A percentile compares a stretch with the other conserved stretches of the same genome.
These are phyloP conservation scores for Hypomontagnella submonticulosa DNA, from an alignment of 495 filamentous ascomycete genomes.

Conservation along the genomic window DNA sequence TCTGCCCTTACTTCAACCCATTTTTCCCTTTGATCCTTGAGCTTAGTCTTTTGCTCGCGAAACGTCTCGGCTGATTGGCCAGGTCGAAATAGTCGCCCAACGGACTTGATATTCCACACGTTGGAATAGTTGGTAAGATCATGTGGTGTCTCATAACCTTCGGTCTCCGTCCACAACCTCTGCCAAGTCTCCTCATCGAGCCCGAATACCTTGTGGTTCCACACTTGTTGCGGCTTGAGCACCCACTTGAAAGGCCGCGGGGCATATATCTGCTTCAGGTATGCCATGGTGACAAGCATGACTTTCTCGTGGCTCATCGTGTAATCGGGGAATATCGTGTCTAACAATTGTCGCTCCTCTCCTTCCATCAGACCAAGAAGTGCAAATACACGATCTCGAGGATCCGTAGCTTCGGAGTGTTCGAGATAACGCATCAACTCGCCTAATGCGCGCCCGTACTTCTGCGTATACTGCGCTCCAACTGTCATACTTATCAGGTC, in stretches of 20 bases:
- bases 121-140: constrained; percentile 2
- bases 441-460: constrained; percentile 3
- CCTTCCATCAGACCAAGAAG: constrained; percentile 2
- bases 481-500: not conserved
- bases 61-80: constrained; percentile 8
- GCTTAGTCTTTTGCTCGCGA: not conserved
- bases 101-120: constrained; percentile 5
- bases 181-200: constrained; percentile 19
- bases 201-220: constrained; percentile 11
- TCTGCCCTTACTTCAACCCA: constrained; percentile 15
- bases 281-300: constrained; percentile 6
- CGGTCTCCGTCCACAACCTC: constrained; percentile 9
- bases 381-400: constrained; percentile 8
- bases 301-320: constrained; percentile 2
- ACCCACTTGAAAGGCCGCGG: not conserved
- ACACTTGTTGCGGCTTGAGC: constrained; percentile 5
- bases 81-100: not conserved
- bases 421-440: constrained; percentile 9
- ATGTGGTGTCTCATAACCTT: constrained; percentile 8
- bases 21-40: not conserved
- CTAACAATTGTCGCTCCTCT: not conserved
- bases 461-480: constrained; percentile 1
- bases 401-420: constrained; percentile 7
- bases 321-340: constrained; percentile 2
- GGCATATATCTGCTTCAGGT: constrained; percentile 2